Evolutionary conservation across 2,329 filamentous ascomycete genomes (phyloP), one percentile per base, ranked within the genome.

Genomic region (Talaromyces sp.): DNA sequence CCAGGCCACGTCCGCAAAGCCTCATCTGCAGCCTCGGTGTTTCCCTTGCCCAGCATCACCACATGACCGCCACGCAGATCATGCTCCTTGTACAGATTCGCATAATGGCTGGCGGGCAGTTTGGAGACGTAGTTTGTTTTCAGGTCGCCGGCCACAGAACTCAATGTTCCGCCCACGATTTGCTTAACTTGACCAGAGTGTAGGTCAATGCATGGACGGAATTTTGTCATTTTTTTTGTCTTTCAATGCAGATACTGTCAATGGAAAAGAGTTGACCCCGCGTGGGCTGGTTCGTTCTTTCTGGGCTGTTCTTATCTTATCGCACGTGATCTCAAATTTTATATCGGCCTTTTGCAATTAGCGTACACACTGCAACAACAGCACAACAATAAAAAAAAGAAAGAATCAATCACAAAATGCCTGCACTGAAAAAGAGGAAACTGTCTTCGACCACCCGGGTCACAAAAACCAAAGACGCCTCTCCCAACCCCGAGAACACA

Each of bases 151-250:
- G 85, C 84, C 9, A 82, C 75, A 72, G 84, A 84, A 77, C 89
- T 89, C 64, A 99, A 84, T 1, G 95, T 98, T 63, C 95, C 93
- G 68, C 95, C 95, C 47, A 99, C 93, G 69, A 99, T 99, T 77
- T 99, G 95, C 81, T 99, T 99, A 63, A 99, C 95, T 73, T 93
- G 89, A 15, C 95, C 95, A n/a, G 93, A 89, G 76, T 99, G 95
- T 58, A 99, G 85, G 78, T 99, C 95, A 76, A 99, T 98, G 73
- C 95, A 99, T 22, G 95, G 95, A 44, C 95, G 85, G 73, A 99
- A 99, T 68, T 88, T 87, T 2, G 95, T 98, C 95, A 99, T 96
- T 51, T 65, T 79, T 60, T 22, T 54, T 22, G 39, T 36, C 27
- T 44, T 22, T 11, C 4, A 10, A 11, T 25, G 19, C 32, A 54